Evolutionary conservation across 805 yeast genomes (phyloP), one percentile per base, ranked within the genome.

Genomic region (Yarrowia deformans): DNA sequence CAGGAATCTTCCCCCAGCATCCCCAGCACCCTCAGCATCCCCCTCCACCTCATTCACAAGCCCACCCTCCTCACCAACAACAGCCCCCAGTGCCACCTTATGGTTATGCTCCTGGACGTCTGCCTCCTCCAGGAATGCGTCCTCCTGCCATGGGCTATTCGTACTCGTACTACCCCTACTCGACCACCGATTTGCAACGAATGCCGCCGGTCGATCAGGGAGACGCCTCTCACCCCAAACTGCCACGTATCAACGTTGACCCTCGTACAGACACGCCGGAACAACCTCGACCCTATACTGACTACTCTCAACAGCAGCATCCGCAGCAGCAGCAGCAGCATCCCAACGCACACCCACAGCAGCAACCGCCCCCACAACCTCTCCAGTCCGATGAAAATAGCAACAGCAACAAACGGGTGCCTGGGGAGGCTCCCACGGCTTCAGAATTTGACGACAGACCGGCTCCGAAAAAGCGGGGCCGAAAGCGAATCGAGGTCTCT

Each of bases 151-250:
- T 43, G 52, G 66, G 66, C 52, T 60, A 60, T 29, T 60, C 29
- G 29, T 23, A 60, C 52, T 16, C 66, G 18, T 60, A 60, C 40
- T 60, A 60, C 40, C 64, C 64, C 10, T 58, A 42, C 43, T 42
- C 66, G 19, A 12, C 63, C 37, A 12, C 63, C 37, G 66, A 60
- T 18, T 19, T 60, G 52, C 66, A 60, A 42, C 52, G 66, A 32
- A 60, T 60, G 40, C 66, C 66, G 1, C 66, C 66, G 8, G 52
- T 60, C 8, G 66, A 60, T 52, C 66, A 60, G 34, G 66, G 66
- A 5, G 66, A 35, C 52, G 50, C 66, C 18, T 60, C 66, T 5
- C 66, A 60, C 52, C 66, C 66, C 13, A 60, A 60, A 8, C 42
- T 60, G 52, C 66, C 66, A 12, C 50, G 66, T 10, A 60, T 60